phyloP scores from a whole-genome alignment of 2,329 filamentous ascomycete species.

The Stagonosporopsis chrysanthemi region DNA sequence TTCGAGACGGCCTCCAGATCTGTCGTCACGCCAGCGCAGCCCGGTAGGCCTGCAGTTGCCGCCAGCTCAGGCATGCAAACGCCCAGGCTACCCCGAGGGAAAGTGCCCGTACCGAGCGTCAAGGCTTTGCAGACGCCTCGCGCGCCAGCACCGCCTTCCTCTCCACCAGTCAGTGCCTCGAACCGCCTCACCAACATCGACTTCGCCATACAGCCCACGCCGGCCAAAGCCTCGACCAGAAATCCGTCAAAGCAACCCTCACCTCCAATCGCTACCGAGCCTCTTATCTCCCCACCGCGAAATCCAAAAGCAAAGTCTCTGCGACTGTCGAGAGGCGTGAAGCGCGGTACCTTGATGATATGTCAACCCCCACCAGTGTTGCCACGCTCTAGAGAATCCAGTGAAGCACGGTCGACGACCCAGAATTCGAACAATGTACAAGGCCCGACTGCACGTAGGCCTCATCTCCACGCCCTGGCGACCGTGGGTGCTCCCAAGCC shows the following conservation, averaged over 20 bases:
- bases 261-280: conserved; percentile 22
- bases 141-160: conserved; percentile 39
- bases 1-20: not conserved
- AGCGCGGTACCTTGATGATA: conserved; percentile 53
- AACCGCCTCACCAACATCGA: conserved; percentile 49
- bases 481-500: not conserved
- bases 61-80: conserved; percentile 19
- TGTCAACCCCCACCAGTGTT: conserved; percentile 50
- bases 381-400: conserved; percentile 11
- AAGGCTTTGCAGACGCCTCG: conserved; percentile 35
- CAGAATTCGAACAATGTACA: not conserved
- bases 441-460: no score
- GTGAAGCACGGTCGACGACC: conserved; percentile 5
- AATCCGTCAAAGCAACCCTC: not conserved
- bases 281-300: conserved; percentile 24
- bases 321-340: conserved; percentile 49
- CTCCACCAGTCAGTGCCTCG: conserved; percentile 48
- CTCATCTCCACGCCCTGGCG: not conserved
- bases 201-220: conserved; percentile 29
- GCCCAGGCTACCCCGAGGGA: conserved; percentile 35
- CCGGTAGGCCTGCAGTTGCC: not conserved
- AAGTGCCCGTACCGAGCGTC: conserved; percentile 34
- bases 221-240: not conserved
- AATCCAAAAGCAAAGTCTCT: conserved; percentile 46
- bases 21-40: conserved; percentile 6